These are phyloP conservation scores for Debaryomyces nepalensis DNA, from an alignment of 1,139 yeast species.

Conservation along the genomic window DNA sequence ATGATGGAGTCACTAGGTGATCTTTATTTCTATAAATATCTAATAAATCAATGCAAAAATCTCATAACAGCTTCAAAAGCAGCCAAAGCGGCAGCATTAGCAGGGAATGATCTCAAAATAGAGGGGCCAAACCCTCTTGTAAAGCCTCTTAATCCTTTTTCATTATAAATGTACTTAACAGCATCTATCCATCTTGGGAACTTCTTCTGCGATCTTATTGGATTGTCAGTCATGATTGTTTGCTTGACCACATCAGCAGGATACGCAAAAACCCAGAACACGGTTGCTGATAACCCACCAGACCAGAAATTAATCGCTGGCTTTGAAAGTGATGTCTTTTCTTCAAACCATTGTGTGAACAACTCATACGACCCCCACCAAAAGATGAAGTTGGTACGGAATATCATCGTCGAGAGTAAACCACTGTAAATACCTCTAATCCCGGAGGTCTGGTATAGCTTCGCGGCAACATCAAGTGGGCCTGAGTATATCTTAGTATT, in stretches of 20 bases:
- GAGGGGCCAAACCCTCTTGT: constrained; percentile 81
- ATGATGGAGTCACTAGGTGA: not conserved
- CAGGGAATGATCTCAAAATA: constrained; percentile 78
- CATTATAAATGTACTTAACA: constrained; percentile 64
- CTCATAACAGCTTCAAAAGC: constrained; percentile 87
- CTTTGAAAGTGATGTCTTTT: constrained; percentile 63
- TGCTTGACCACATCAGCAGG: constrained; percentile 92
- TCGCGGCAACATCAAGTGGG: constrained; percentile 72
- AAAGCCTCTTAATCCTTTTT: constrained; percentile 64
- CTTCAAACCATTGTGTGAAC: constrained; percentile 69
- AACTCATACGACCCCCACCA: constrained; percentile 96
- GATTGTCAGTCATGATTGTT: constrained; percentile 80
- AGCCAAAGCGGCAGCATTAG: constrained; percentile 92
- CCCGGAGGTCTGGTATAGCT: constrained; percentile 62
- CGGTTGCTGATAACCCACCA: constrained; percentile 84
- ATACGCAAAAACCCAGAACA: constrained; percentile 89
- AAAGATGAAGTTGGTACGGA: constrained; percentile 82
- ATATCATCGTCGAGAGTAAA: constrained; percentile 81
- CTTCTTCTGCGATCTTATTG: constrained; percentile 61
- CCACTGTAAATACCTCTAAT: constrained; percentile 80
- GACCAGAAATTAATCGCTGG: constrained; percentile 87
- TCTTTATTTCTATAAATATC: constrained; percentile 2
- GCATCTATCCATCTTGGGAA: constrained; percentile 77
- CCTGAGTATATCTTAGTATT: constrained; percentile 70
- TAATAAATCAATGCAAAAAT: constrained; percentile 40